Percentiles rank a stretch among this genome's conserved stretches.
phyloP scores from a whole-genome alignment of 2,329 filamentous ascomycete species.

The Alternaria tenuissima region DNA sequence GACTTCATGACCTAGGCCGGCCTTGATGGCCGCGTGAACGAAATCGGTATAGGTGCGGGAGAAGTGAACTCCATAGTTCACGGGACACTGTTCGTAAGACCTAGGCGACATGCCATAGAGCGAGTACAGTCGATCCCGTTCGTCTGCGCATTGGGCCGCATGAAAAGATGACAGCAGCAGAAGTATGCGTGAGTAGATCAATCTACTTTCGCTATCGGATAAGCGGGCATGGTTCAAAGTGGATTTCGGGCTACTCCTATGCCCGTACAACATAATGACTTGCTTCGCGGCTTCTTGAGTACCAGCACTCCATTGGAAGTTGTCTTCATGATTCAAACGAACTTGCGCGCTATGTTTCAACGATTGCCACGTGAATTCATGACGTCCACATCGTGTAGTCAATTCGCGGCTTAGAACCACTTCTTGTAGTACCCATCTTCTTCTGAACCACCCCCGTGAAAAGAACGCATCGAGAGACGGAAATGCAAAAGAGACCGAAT shows the following conservation, averaged over 20 bases:
- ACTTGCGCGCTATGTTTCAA: background rate
- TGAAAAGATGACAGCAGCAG: background rate
- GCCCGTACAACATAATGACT: background rate
- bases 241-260: too few relatives aligned
- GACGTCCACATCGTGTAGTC: background rate
- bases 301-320: background rate
- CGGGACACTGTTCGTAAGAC: background rate
- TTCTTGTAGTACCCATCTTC: background rate
- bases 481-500: background rate
- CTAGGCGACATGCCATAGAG: background rate
- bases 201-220: background rate
- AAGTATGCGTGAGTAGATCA: background rate
- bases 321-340: background rate
- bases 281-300: background rate
- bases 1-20: too few relatives aligned
- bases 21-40: too few relatives aligned
- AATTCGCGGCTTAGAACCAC: background rate
- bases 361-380: background rate
- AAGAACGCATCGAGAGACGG: background rate
- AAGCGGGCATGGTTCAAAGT: too few relatives aligned
- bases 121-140: background rate
- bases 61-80: too few relatives aligned
- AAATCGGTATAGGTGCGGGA: too few relatives aligned
- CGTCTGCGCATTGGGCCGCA: background rate
- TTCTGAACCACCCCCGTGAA: rapidly evolving